Evolutionary conservation across 2,329 filamentous ascomycete genomes (phyloP).

Genomic region (Phaeosphaeria sp.): DNA sequence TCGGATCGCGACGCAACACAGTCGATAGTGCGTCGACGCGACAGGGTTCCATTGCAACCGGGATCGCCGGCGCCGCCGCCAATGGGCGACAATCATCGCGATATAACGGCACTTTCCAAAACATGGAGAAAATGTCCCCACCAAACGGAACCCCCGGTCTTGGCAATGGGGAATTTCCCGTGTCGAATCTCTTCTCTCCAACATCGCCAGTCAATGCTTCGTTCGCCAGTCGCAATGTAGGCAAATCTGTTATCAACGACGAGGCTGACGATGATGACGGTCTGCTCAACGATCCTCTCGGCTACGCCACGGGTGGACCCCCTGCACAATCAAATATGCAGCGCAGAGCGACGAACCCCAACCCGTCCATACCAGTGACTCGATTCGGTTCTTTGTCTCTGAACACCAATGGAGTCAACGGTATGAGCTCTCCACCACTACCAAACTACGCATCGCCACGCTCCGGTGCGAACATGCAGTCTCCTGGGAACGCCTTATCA

Average conservation of each 20-base stretch:
- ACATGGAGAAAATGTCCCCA: constrained; percentile 67
- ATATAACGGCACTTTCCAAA: constrained; percentile 68
- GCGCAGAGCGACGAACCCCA: constrained; percentile 75
- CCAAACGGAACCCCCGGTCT: constrained; percentile 61
- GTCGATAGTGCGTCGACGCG: constrained; percentile 56
- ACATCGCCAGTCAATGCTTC: constrained; percentile 76
- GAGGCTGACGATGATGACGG: constrained; percentile 74
- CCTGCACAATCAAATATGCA: constrained; percentile 56
- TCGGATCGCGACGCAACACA: constrained; percentile 61
- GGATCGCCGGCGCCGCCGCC: constrained; percentile 48
- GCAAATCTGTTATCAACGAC: constrained; percentile 76
- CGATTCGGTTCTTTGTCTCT: constrained; percentile 75
- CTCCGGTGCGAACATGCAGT: constrained; percentile 57
- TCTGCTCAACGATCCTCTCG: constrained; percentile 74
- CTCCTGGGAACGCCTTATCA: constrained; percentile 53
- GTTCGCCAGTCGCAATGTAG: constrained; percentile 64
- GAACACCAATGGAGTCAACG: constrained; percentile 62
- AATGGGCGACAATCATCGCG: constrained; percentile 61
- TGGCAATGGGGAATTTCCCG: constrained; percentile 65
- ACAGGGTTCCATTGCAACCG: constrained; percentile 54
- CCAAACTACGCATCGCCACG: constrained; percentile 60
- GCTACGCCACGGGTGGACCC: constrained; percentile 74
- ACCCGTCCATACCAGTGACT: constrained; percentile 71
- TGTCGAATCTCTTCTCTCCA: constrained; percentile 72
- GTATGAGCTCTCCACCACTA: constrained; percentile 62